Evolutionary conservation across 345 rosid genomes (phyloP).

Genomic region (Limnanthes douglasii): DNA sequence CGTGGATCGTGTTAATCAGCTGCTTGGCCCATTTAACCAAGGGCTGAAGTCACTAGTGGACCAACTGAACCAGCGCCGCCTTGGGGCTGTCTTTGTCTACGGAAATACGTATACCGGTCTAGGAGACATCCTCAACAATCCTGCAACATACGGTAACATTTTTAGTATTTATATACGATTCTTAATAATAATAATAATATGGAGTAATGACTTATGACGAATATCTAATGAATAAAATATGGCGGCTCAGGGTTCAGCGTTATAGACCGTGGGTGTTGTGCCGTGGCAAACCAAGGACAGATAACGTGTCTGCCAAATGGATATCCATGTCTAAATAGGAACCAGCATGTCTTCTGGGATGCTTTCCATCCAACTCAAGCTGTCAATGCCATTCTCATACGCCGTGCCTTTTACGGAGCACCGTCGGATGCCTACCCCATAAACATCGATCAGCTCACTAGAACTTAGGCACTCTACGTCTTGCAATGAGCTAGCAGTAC

Average conservation of each 20-base stretch:
- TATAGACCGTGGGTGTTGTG: conserved; percentile 66
- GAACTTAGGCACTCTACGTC: too few relatives aligned
- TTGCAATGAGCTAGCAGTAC: too few relatives aligned
- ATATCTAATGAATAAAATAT: too few relatives aligned
- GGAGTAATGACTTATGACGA: too few relatives aligned
- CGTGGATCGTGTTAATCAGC: conserved; percentile 51
- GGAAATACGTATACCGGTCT: conserved; percentile 49
- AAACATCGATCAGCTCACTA: conserved; percentile 60
- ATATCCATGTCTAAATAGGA: conserved; percentile 41
- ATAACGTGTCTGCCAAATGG: conserved; percentile 58
- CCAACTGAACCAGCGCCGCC: conserved; percentile 37
- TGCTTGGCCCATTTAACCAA: conserved; percentile 50
- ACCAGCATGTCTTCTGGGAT: conserved; percentile 66
- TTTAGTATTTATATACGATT: too few relatives aligned
- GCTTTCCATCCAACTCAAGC: conserved; percentile 87
- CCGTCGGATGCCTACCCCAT: conserved; percentile 48
- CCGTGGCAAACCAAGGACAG: conserved; percentile 51
- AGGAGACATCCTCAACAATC: conserved; percentile 59
- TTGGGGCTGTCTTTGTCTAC: conserved; percentile 35
- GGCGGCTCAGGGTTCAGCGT: conserved; percentile 78
- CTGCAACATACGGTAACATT: conserved; percentile 43
- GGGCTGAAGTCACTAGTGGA: conserved; percentile 51
- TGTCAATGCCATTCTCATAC: conserved; percentile 38
- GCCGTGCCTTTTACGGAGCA: conserved; percentile 52
- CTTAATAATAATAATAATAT: too few relatives aligned